Evolutionary conservation across 108 stramenopile genomes (phyloP).

Genomic region (Nannochloropsis gaditana): DNA sequence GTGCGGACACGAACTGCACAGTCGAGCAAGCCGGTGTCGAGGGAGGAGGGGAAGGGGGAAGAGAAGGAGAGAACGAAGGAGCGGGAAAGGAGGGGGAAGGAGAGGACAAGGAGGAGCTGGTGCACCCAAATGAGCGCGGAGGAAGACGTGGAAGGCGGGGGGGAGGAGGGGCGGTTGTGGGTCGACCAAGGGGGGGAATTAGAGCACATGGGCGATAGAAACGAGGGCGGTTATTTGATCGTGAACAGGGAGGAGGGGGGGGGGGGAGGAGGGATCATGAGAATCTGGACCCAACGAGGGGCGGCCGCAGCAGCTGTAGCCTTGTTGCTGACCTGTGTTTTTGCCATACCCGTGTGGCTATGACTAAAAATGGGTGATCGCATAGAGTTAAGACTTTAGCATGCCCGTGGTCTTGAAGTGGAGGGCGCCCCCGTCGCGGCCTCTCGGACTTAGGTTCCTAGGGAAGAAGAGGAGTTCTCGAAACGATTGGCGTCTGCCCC

Average conservation of each 20-base stretch:
- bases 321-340: background rate
- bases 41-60: background rate
- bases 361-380: background rate
- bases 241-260: background rate
- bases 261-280: background rate
- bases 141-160: background rate
- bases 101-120: background rate
- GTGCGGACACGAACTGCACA: background rate
- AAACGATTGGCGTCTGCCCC: too few species aligned
- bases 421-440: too few species aligned
- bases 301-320: background rate
- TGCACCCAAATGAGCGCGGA: conserved; percentile 10
- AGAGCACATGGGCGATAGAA: background rate
- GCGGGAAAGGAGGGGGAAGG: background rate
- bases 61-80: background rate
- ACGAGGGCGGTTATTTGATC: background rate
- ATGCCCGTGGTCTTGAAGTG: too few species aligned
- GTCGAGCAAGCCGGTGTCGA: background rate
- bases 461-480: too few species aligned
- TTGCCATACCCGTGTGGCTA: background rate
- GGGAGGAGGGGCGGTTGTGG: background rate
- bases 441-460: too few species aligned
- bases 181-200: background rate
- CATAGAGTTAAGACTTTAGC: too few species aligned
- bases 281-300: background rate